Evolutionary conservation across 345 rosid species (phyloP).

Genomic region (Lenwebbia sp.): DNA sequence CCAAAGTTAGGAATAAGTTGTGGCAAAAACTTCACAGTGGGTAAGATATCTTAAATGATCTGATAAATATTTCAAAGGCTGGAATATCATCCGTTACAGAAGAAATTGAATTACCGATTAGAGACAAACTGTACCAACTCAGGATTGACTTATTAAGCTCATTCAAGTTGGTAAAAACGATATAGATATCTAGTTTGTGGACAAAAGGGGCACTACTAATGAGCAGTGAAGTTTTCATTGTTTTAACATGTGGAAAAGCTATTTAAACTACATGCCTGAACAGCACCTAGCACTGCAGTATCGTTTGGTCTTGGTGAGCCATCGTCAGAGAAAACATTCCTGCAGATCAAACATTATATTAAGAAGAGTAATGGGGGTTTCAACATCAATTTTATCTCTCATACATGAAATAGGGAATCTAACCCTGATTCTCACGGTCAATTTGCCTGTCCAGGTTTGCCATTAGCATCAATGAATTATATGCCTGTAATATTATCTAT

Average conservation of each 20-base stretch:
- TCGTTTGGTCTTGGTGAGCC: conserved; percentile 54
- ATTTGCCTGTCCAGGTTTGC: neutral
- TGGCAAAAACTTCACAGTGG: neutral
- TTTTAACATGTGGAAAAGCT: neutral
- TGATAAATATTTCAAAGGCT: neutral
- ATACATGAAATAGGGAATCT: neutral
- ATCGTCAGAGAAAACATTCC: conserved; percentile 86
- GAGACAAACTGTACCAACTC: neutral
- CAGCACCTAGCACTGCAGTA: conserved; percentile 40
- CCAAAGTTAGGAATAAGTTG: neutral
- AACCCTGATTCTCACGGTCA: neutral
- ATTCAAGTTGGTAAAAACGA: neutral
- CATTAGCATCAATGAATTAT: neutral
- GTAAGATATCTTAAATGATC: neutral
- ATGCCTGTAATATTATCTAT: neutral
- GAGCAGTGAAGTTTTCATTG: neutral
- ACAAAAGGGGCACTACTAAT: neutral
- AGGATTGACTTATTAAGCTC: neutral
- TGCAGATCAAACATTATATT: conserved; percentile 12
- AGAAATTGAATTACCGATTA: neutral
- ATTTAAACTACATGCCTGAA: conserved; percentile 44
- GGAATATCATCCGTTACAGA: neutral
- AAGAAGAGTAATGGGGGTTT: neutral
- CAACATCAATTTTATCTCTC: neutral
- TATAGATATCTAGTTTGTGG: neutral